Percentiles rank a stretch among this genome's conserved stretches.
Evolutionary conservation across 1,284 basidiomycete genomes (phyloP).

Genomic region (Pseudozyma flocculosa): DNA sequence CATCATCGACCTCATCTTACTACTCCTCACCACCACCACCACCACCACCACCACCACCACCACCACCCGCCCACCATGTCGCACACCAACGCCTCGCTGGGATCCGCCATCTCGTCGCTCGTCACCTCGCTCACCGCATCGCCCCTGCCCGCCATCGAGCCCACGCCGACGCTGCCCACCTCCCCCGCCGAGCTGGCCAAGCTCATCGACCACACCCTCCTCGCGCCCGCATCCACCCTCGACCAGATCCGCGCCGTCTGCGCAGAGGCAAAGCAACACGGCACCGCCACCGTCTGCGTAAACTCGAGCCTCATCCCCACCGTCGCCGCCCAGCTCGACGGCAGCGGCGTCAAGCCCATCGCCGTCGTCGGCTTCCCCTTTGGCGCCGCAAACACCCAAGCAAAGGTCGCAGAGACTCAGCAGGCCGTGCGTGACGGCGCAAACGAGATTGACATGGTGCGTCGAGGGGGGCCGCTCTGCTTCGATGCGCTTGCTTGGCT

Average conservation of each 20-base stretch:
- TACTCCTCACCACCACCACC: no score
- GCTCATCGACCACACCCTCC: constrained; percentile 53
- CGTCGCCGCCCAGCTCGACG: constrained; percentile 64
- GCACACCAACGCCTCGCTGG: no score
- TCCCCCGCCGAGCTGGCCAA: constrained; percentile 22
- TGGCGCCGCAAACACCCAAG: constrained; percentile 28
- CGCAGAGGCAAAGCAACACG: constrained; percentile 31
- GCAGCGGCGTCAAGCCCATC: constrained; percentile 27
- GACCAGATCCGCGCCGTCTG: constrained; percentile 32
- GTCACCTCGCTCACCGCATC: no score
- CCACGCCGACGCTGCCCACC: no score
- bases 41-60: no score
- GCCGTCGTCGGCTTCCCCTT: constrained; percentile 41
- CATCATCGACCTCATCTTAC: no score
- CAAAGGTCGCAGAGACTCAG: constrained; percentile 39
- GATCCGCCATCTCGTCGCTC: no score
- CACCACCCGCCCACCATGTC: no score
- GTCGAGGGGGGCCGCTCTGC: no score
- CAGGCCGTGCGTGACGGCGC: constrained; percentile 36
- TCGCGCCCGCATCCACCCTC: constrained; percentile 40
- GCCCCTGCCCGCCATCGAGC: no score
- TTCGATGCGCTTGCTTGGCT: no score
- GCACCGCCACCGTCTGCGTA: constrained; percentile 46
- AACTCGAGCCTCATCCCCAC: constrained; percentile 39
- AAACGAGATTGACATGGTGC: constrained; percentile 50